These are phyloP conservation scores for Saksenaea oblongispora DNA, from an alignment of 371 early-diverging fungal species.

Conservation along the genomic window DNA sequence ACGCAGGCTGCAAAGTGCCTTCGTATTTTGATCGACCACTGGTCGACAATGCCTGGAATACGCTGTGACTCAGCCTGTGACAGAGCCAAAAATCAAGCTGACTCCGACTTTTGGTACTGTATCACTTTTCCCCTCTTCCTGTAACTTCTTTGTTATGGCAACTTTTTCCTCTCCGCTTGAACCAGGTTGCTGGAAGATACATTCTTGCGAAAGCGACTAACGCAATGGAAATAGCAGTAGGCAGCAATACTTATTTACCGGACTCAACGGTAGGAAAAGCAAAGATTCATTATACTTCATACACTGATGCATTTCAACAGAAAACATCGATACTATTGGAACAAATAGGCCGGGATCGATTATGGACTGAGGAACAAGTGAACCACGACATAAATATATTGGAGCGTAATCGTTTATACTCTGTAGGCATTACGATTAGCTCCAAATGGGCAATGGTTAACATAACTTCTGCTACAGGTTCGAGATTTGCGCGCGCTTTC, in stretches of 20 bases:
- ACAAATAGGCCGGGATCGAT: conserved; percentile 1
- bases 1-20: too few species aligned
- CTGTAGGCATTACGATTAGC: not conserved
- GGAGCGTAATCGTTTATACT: not conserved
- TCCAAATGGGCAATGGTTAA: not conserved
- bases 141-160: not conserved
- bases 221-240: not conserved
- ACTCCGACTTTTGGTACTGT: not conserved
- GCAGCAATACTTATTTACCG: not conserved
- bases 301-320: not conserved
- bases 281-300: not conserved
- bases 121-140: not conserved
- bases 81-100: too few species aligned
- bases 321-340: not conserved
- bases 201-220: not conserved
- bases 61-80: too few species aligned
- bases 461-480: not conserved
- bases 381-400: not conserved
- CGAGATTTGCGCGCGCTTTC: not conserved
- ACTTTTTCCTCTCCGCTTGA: not conserved
- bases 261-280: not conserved
- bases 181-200: not conserved
- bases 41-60: too few species aligned
- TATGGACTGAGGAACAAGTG: conserved; percentile 4
- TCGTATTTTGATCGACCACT: too few species aligned